phyloP scores from a whole-genome alignment of 352 stramenopile species.

The Lagenidium sp. region DNA sequence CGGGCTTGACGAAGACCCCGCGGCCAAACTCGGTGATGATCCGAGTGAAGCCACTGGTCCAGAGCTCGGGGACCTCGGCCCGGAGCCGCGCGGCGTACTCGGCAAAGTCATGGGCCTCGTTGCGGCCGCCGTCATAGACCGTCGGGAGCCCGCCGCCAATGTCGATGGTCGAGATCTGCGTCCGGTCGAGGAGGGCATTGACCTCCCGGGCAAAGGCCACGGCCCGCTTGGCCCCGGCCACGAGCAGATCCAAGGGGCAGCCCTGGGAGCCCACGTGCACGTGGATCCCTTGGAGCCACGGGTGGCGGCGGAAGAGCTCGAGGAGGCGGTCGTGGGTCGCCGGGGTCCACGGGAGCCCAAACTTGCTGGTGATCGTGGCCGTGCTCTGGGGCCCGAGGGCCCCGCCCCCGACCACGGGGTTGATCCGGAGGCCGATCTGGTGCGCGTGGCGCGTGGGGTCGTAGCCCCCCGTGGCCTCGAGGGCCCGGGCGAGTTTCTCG shows the following conservation, averaged over 20 bases:
- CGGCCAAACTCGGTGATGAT: constrained; percentile 92
- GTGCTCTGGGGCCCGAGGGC: constrained; percentile 82
- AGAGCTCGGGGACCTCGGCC: constrained; percentile 71
- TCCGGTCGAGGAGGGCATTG: constrained; percentile 40
- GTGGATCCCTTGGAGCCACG: constrained; percentile 85
- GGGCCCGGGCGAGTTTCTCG: constrained; percentile 52
- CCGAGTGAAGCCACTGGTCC: constrained; percentile 54
- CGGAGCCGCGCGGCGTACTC: constrained; percentile 70
- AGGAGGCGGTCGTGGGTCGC: constrained; percentile 43
- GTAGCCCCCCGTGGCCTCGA: constrained; percentile 26
- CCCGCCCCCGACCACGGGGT: constrained; percentile 86
- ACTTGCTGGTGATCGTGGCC: constrained; percentile 87
- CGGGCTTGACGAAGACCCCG: constrained; percentile 81
- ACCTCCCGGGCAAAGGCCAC: constrained; percentile 73
- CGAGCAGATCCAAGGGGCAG: constrained; percentile 79
- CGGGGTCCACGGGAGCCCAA: constrained; percentile 71
- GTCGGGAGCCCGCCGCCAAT: constrained; percentile 90
- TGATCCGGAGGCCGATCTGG: constrained; percentile 87
- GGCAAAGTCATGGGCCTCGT: constrained; percentile 68
- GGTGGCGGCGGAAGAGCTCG: constrained; percentile 47
- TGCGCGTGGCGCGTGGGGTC: constrained; percentile 17
- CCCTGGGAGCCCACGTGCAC: constrained; percentile 86
- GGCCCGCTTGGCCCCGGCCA: constrained; percentile 60
- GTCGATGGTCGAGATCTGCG: constrained; percentile 77
- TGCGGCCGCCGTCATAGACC: constrained; percentile 68